These are phyloP conservation scores for Coemansia sp. DNA, from an alignment of 192 early-diverging fungal genomes.

Conservation along the genomic window DNA sequence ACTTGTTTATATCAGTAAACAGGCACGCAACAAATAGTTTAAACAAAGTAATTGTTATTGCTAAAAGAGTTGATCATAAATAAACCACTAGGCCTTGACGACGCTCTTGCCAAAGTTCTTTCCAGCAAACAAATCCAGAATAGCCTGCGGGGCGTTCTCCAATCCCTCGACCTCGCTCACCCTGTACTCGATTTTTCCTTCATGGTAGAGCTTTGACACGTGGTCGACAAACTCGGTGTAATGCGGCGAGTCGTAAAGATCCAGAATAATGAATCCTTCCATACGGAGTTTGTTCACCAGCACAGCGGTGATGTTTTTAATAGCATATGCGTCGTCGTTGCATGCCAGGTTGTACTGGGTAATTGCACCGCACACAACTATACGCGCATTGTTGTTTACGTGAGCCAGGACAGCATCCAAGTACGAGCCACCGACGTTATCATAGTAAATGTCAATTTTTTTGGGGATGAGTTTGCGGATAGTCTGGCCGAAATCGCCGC, in stretches of 20 bases:
- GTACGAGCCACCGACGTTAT: constrained; percentile 78
- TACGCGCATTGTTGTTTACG: constrained; percentile 64
- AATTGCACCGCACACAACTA: constrained; percentile 73
- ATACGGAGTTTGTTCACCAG: constrained; percentile 58
- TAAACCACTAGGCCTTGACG: constrained; percentile 45
- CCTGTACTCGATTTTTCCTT: constrained; percentile 65
- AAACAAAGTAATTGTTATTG: too few relatives aligned
- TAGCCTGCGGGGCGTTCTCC: constrained; percentile 61
- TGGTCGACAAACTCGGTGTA: constrained; percentile 59
- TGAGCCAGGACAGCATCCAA: constrained; percentile 67
- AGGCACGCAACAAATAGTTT: too few relatives aligned
- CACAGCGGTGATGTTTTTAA: constrained; percentile 60
- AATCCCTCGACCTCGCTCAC: constrained; percentile 63
- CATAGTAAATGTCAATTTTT: constrained; percentile 88
- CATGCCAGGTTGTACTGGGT: constrained; percentile 65
- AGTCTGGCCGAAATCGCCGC: constrained; percentile 39
- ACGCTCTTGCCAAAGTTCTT: constrained; percentile 70
- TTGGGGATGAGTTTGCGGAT: constrained; percentile 65
- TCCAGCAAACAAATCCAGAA: constrained; percentile 63
- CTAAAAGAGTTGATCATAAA: too few relatives aligned
- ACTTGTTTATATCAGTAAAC: too few relatives aligned
- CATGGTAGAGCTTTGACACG: constrained; percentile 56
- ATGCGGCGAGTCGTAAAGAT: constrained; percentile 43
- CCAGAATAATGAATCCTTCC: constrained; percentile 67
- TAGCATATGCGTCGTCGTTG: constrained; percentile 49